phyloP scores from a whole-genome alignment of 2,329 filamentous ascomycete genomes.

The Aspergillus spinulosporus region DNA sequence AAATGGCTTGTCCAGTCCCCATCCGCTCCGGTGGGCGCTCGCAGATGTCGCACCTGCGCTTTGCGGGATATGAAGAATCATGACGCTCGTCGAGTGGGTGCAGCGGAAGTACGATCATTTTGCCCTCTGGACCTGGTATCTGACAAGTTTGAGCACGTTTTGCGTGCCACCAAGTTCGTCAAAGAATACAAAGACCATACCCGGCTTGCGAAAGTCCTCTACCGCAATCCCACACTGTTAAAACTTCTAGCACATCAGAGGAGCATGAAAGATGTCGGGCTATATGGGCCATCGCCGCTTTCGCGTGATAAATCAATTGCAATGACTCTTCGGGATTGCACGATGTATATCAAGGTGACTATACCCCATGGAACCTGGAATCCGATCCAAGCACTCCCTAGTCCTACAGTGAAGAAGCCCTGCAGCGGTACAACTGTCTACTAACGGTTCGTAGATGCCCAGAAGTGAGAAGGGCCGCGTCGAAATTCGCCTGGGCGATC shows the following conservation, averaged over 20 bases:
- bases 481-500: conserved; percentile 65
- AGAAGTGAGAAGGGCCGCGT: conserved; percentile 32
- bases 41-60: conserved; percentile 75
- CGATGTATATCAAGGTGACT: conserved; percentile 66
- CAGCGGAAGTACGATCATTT: conserved; percentile 46
- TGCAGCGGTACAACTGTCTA: not conserved
- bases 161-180: conserved; percentile 43
- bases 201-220: conserved; percentile 36
- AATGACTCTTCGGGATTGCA: conserved; percentile 81
- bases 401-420: not conserved
- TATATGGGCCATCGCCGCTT: conserved; percentile 37
- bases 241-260: conserved; percentile 39
- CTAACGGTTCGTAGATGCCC: conserved; percentile 33
- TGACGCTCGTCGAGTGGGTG: conserved; percentile 32
- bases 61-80: conserved; percentile 51
- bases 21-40: conserved; percentile 62
- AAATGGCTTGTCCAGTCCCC: conserved; percentile 81
- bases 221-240: conserved; percentile 36
- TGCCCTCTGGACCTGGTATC: conserved; percentile 68
- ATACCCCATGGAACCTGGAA: not conserved
- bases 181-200: conserved; percentile 40
- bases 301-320: conserved; percentile 61
- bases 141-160: conserved; percentile 44
- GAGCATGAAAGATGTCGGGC: conserved; percentile 35
- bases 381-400: not conserved